These are phyloP conservation scores for Tricholoma flavovirens DNA, from an alignment of 768 basidiomycete genomes.

Conservation along the genomic window DNA sequence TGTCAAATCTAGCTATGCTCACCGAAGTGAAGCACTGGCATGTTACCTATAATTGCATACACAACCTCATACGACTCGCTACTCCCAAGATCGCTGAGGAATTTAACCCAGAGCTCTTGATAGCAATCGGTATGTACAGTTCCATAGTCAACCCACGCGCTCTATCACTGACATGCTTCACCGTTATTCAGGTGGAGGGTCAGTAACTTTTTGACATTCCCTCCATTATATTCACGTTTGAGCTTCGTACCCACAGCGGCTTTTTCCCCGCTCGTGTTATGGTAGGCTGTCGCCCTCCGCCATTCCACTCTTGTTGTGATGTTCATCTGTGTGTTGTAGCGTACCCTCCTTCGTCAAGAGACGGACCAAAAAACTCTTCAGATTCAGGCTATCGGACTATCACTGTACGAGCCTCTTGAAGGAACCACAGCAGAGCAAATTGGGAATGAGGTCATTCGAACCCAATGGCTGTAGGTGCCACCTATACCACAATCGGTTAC, in stretches of 20 bases:
- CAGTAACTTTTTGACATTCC: constrained; percentile 29
- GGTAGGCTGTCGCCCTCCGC: constrained; percentile 31
- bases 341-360: constrained; percentile 77
- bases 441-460: constrained; percentile 82
- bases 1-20: constrained; percentile 21
- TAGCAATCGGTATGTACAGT: constrained; percentile 64
- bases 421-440: constrained; percentile 69
- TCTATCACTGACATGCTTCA: constrained; percentile 8
- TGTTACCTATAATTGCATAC: constrained; percentile 89
- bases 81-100: constrained; percentile 63
- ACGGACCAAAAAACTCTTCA: constrained; percentile 73
- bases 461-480: constrained; percentile 84
- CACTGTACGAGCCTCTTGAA: constrained; percentile 86
- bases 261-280: constrained; percentile 95
- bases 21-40: constrained; percentile 53
- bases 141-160: not conserved
- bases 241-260: constrained; percentile 45
- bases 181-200: constrained; percentile 67
- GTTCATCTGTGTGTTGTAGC: constrained; percentile 32
- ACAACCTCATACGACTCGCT: constrained; percentile 72
- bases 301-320: not conserved
- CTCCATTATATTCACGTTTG: constrained; percentile 12
- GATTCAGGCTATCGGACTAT: constrained; percentile 95
- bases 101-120: constrained; percentile 83
- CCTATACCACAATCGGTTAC: constrained; percentile 1